A percentile compares a stretch with the other conserved stretches of the same genome.
These are phyloP conservation scores for Castanea crenata DNA, from an alignment of 306 rosid species.

Conservation along the genomic window DNA sequence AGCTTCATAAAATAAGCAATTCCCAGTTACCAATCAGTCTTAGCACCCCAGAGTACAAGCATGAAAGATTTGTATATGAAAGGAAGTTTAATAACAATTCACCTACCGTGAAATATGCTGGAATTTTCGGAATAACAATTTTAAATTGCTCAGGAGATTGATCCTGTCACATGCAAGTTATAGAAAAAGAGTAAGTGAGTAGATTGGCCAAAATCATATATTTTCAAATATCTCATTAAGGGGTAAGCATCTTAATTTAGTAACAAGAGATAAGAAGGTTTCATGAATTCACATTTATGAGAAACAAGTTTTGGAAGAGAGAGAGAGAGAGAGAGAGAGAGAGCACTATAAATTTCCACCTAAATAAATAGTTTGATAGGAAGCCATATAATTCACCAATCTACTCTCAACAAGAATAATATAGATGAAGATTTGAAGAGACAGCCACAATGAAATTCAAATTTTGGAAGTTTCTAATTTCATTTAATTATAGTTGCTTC, in stretches of 20 bases:
- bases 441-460: not conserved
- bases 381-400: not conserved
- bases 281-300: not conserved
- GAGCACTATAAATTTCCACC: not conserved
- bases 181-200: not conserved
- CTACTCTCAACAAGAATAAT: not conserved
- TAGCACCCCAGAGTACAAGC: not conserved
- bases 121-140: conserved; percentile 64
- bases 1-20: not conserved
- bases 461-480: not conserved
- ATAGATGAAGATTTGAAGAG: not conserved
- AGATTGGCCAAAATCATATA: not conserved
- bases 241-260: not conserved
- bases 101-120: conserved; percentile 76
- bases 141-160: conserved; percentile 64
- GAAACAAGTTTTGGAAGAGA: not conserved
- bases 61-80: conserved; percentile 3
- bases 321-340: not conserved
- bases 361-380: not conserved
- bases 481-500: not conserved
- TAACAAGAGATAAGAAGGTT: not conserved
- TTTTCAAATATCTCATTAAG: not conserved
- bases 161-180: conserved; percentile 44
- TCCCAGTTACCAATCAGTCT: not conserved
- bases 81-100: not conserved